Conservation (phyloP, 441 rosid genomes). For the Pelargonium exstipulatum region DNA sequence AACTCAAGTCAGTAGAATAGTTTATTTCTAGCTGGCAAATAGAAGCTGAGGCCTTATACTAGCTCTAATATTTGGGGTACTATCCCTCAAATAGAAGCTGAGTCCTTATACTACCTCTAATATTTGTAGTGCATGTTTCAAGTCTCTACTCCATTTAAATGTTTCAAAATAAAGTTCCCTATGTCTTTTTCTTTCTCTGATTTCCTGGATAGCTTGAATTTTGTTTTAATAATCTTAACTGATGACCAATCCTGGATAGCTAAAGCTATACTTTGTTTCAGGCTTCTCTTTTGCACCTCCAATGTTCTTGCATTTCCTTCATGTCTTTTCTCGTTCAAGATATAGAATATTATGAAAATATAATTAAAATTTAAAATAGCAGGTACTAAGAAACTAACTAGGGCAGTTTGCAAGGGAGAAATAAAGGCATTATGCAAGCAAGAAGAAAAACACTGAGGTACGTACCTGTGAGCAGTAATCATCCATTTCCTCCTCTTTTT, state of each 20-base stretch:
- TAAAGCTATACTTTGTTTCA: not conserved
- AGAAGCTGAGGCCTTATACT: not conserved
- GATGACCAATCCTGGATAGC: no score
- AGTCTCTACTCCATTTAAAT: not conserved
- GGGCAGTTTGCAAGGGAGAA: not conserved
- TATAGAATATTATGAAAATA: not conserved
- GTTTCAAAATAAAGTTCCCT: conserved; percentile 7
- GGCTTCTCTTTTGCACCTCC: not conserved
- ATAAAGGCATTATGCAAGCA: conserved; percentile 13
- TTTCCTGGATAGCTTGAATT: not conserved
- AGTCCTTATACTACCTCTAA: not conserved
- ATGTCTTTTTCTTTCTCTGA: not conserved
- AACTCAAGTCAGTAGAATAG: not conserved
- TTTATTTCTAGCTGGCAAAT: not conserved
- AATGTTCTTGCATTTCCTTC: conserved; percentile 1
- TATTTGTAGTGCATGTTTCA: not conserved
- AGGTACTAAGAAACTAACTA: not conserved
- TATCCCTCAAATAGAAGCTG: not conserved
- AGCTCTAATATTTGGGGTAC: not conserved
- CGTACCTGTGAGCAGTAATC: conserved; percentile 96
- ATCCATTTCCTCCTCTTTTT: conserved; percentile 89
- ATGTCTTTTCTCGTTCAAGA: not conserved
- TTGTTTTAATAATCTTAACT: no score
- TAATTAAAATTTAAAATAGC: not conserved
- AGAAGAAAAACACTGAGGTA: conserved; percentile 14